A percentile compares a stretch with the other conserved stretches of the same genome.
phyloP scores from a whole-genome alignment of 768 basidiomycete genomes.

The Termitomyces sp. region DNA sequence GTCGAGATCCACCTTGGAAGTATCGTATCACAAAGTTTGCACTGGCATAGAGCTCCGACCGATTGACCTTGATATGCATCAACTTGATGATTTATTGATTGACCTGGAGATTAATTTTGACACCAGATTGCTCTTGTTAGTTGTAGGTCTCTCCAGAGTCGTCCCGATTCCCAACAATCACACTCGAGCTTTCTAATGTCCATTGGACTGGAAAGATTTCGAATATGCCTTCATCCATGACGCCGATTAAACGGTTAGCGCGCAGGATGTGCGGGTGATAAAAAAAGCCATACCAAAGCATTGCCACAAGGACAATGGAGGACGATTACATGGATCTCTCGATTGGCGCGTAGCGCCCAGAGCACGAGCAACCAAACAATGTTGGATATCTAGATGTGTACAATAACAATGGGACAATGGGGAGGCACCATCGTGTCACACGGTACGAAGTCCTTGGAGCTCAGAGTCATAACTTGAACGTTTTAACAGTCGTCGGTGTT shows the following conservation, averaged over 20 bases:
- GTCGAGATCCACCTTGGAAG: background rate
- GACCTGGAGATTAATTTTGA: background rate
- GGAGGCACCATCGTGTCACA: slow-evolving; percentile 6
- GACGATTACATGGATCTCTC: background rate
- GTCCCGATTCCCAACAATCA: background rate
- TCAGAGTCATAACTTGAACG: background rate
- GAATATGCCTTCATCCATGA: no score
- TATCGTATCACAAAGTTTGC: background rate
- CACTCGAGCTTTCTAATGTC: background rate
- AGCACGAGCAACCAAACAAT: background rate
- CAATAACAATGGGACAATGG: slow-evolving; percentile 12
- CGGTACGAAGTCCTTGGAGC: background rate
- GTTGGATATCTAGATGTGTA: slow-evolving; percentile 3
- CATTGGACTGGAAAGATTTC: background rate
- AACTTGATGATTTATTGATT: background rate
- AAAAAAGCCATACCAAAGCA: background rate
- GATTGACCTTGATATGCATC: background rate
- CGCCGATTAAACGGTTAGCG: background rate
- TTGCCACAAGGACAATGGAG: background rate
- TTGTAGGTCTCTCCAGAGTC: background rate
- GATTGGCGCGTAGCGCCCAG: background rate
- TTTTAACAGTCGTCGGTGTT: background rate
- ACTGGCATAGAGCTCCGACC: background rate
- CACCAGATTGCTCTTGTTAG: background rate
- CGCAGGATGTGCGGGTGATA: background rate